Base-by-base conservation (phyloP, 768 basidiomycete genomes). In the Coprinopsis marcescibilis region DNA sequence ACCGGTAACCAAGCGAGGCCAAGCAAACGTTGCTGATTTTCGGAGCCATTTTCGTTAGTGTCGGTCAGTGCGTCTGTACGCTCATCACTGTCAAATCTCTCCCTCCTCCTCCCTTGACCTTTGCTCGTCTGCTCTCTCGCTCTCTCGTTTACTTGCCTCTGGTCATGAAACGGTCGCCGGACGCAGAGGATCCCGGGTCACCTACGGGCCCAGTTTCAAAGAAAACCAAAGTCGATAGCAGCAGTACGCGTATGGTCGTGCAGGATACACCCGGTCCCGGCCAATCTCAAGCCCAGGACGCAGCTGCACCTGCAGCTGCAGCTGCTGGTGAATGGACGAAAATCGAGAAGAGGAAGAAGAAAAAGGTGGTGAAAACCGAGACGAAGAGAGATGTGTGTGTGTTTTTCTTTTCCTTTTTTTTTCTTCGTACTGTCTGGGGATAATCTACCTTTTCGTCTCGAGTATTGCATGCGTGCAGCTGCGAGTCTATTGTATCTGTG, bases 271-370 rank as follows among this genome's bases (percentile, higher is more conserved):
- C 32, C n/a, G 35, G 27, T 49, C 54, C 50, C 24, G 55, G 52
- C 20, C n/a, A n/a, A n/a, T n/a, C n/a, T n/a, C n/a, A n/a, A n/a
- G n/a, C n/a, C n/a, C n/a, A n/a, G n/a, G n/a, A n/a, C n/a, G n/a
- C n/a, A n/a, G n/a, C n/a, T n/a, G n/a, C n/a, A n/a, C n/a, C n/a
- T n/a, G 56, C 49, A 21, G 62, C 59, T 4, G 65, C 57, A 4
- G 32, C 3, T 15, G 20, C 11, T 15, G 25, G 35, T 35, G 73
- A 65, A 39, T 87, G 84, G 86, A 82, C 77, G 11, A 85, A 80
- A 54, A 81, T 85, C 7, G 82, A 86, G 53, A 80, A 75, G 58
- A 72, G 83, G 49, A 88, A 83, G 64, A 68, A 75, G 30, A 87
- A 88, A 70, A 89, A 88, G 57, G 64, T 61, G 48, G 75, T 69